Percentiles rank a stretch among this genome's conserved stretches.
Evolutionary conservation across 139 green algal species (phyloP).

Genomic region (Coelastrella sp.): DNA sequence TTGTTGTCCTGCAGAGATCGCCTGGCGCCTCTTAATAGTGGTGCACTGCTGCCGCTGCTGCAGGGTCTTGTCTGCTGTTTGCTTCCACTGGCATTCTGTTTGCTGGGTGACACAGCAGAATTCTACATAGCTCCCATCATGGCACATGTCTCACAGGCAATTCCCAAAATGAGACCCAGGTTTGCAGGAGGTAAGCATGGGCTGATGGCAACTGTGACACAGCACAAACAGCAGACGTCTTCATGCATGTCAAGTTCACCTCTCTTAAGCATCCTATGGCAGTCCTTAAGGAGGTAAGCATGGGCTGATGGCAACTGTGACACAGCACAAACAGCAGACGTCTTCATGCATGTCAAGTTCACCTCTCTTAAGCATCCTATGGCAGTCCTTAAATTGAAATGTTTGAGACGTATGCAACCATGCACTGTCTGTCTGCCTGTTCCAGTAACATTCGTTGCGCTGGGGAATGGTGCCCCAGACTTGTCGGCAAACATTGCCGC

Average conservation of each 20-base stretch:
- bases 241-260: too few relatives aligned
- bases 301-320: neutral
- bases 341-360: too few relatives aligned
- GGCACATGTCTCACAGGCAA: slow-evolving; percentile 78
- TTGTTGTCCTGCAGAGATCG: too few relatives aligned
- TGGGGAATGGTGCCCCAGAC: slow-evolving; percentile 93
- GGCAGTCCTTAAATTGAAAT: neutral
- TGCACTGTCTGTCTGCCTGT: neutral
- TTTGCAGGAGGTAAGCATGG: slow-evolving; percentile 81
- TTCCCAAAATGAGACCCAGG: slow-evolving; percentile 85
- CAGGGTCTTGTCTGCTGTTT: slow-evolving; percentile 64
- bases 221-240: neutral
- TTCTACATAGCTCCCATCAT: slow-evolving; percentile 89
- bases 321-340: neutral
- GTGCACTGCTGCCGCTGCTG: neutral
- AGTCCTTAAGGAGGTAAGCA: too few relatives aligned
- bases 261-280: neutral
- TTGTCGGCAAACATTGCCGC: slow-evolving; percentile 85
- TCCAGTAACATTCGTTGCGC: slow-evolving; percentile 89
- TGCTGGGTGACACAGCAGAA: slow-evolving; percentile 86
- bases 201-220: neutral
- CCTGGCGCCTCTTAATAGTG: neutral
- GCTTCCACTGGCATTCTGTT: slow-evolving; percentile 76
- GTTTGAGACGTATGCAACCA: neutral
- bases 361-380: neutral